phyloP scores from a whole-genome alignment of 805 yeast genomes.

The Myxozyma melibiosi region DNA sequence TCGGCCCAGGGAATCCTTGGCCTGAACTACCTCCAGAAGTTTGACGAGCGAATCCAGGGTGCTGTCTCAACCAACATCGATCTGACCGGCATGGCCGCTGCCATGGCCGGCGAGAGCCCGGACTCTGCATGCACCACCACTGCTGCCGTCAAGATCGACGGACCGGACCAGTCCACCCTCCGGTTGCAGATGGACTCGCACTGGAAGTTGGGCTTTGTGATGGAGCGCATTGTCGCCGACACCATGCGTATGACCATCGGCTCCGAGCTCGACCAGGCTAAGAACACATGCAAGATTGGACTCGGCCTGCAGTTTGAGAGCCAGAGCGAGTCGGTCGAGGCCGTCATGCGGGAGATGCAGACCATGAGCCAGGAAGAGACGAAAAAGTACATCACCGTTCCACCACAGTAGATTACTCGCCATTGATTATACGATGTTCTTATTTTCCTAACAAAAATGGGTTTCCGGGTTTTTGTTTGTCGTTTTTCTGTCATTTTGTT shows the following conservation, averaged over 20 bases:
- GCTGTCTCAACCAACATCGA: constrained; percentile 82
- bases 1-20: constrained; percentile 86
- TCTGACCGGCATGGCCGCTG: constrained; percentile 42
- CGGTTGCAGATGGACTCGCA: constrained; percentile 90
- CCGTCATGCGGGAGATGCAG: constrained; percentile 16
- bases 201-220: constrained; percentile 87
- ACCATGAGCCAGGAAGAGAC: constrained; percentile 23
- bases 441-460: background rate
- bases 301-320: constrained; percentile 94
- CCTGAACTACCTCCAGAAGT: constrained; percentile 92
- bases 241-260: constrained; percentile 84
- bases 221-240: constrained; percentile 93
- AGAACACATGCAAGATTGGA: constrained; percentile 79
- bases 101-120: constrained; percentile 82
- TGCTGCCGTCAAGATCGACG: constrained; percentile 95
- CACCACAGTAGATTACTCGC: constrained; percentile 22
- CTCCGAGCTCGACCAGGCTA: constrained; percentile 90
- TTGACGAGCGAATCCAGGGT: constrained; percentile 90
- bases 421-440: too few species aligned
- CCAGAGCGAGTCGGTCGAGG: constrained; percentile 79
- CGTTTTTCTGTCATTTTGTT: too few species aligned
- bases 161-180: constrained; percentile 85
- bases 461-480: background rate
- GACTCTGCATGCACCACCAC: constrained; percentile 90
- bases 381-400: constrained; percentile 26